Percentiles rank a stretch among this genome's conserved stretches.
Conservation (phyloP, 768 basidiomycete species). For the Termitomyces sp. region DNA sequence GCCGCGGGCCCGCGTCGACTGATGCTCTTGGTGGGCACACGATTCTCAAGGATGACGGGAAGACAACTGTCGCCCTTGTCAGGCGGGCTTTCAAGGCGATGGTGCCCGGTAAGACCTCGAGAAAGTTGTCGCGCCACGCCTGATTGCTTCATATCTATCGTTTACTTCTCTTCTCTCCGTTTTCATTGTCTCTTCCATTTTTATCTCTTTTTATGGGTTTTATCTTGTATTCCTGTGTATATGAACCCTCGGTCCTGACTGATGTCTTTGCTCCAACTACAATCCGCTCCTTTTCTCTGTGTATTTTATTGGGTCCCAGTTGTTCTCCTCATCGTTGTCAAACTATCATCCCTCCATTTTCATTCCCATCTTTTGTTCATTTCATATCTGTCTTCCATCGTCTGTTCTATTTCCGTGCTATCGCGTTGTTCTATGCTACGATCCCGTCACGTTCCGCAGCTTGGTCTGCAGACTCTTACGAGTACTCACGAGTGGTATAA, state of each 20-base stretch:
- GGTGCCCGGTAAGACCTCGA: constrained; percentile 61
- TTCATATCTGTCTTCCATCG: constrained; percentile 1
- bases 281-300: neutral
- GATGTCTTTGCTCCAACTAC: neutral
- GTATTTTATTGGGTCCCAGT: neutral
- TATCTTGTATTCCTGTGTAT: neutral
- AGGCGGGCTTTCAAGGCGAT: constrained; percentile 76
- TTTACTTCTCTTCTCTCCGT: neutral
- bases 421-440: constrained; percentile 11
- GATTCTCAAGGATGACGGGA: constrained; percentile 44
- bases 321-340: neutral
- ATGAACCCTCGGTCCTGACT: neutral
- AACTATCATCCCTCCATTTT: neutral
- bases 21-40: constrained; percentile 22
- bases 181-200: neutral
- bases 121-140: constrained; percentile 45
- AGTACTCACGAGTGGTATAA: constrained; percentile 6
- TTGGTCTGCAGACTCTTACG: constrained; percentile 4
- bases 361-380: constrained; percentile 1
- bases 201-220: constrained; percentile 1
- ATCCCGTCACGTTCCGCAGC: constrained; percentile 7
- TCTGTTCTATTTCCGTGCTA: constrained; percentile 16
- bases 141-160: constrained; percentile 27
- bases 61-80: constrained; percentile 54
- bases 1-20: constrained; percentile 27